phyloP scores from a whole-genome alignment of 169 alveolate species.

The Plasmodium inui region DNA sequence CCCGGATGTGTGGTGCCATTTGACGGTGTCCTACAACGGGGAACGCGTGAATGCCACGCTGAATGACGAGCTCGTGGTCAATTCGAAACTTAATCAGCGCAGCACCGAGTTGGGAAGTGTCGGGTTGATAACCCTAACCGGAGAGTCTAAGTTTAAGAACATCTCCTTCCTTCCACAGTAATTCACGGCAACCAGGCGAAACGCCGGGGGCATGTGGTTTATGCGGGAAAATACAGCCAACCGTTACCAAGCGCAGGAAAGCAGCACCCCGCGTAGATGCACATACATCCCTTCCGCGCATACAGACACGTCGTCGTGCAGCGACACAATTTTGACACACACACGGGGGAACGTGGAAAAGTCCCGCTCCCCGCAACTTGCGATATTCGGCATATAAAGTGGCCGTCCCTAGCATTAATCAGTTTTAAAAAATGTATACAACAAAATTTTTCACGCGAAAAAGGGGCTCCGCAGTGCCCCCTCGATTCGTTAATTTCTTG shows the following conservation, averaged over 20 bases:
- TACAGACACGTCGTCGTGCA: not conserved
- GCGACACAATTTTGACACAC: not conserved
- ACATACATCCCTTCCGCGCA: not conserved
- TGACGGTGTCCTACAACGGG: slow-evolving; percentile 41
- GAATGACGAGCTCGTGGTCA: slow-evolving; percentile 51
- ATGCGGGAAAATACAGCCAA: not conserved
- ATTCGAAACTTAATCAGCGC: slow-evolving; percentile 21
- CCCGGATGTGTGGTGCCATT: slow-evolving; percentile 41
- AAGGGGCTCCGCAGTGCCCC: not conserved
- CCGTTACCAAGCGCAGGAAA: not conserved
- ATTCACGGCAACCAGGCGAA: not conserved
- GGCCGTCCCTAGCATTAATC: not conserved
- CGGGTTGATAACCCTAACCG: slow-evolving; percentile 54
- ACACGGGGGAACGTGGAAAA: not conserved
- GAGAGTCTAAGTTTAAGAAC: slow-evolving; percentile 38
- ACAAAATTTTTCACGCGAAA: not conserved
- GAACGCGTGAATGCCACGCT: slow-evolving; percentile 9
- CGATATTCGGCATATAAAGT: not conserved
- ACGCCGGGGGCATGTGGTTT: not conserved
- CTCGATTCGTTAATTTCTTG: not conserved
- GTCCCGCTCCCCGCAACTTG: not conserved
- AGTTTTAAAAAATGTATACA: not conserved
- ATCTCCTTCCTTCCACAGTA: slow-evolving; percentile 25
- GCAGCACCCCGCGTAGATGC: not conserved
- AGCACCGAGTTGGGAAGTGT: slow-evolving; percentile 24